Base-by-base conservation (phyloP, 2,329 filamentous ascomycete genomes). In the Sporothrix luriei region DNA sequence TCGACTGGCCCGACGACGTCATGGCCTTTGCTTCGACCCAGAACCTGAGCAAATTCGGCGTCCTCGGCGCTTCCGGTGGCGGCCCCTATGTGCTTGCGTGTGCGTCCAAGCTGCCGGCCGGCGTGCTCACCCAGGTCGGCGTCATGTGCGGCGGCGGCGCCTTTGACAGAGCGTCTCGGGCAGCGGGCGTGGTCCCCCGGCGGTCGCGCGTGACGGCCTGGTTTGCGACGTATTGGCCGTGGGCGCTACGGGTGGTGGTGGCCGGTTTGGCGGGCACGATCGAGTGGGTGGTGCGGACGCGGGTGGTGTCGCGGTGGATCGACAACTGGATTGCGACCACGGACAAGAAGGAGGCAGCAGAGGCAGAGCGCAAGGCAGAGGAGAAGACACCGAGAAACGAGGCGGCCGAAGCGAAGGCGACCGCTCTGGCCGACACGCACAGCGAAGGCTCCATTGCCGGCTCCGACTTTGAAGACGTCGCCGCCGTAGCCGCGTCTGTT, bases 331-430 rank as follows among this genome's bases (percentile, higher is more conserved):
- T 78, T 21, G 68, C 74, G 66, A 51, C 33, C 46, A 83, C 84
- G 76, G 85, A 84, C 78, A 84, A 84, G 40, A 82, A 82, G 7
- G 73, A 75, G 76, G 55, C 69, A 16, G 71, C 82, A 6, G 73
- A 75, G 76, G 55, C 69, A 16, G 71, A 80, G 6, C 81, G 82
- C 40, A 76, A 77, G 74, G 81, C 82, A 73, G 79, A 80, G 66
- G 80, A 80, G 75, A 78, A 73, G 70, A 76, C n/a, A 46, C 40
- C 4, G 40, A 46, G 2, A 46, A 16, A 75, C 66, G 78, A 79
- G 29, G 79, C 79, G 73, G 51, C 0, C 75, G 75, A 52, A 68
- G 72, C 4, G n/a, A 51, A 51, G 46, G n/a, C 21, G n/a, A 13
- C 3, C 14, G 16, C 21, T 33, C 33, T 46, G 49, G 52, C n/a